Evolutionary conservation across 352 stramenopile genomes (phyloP).

Genomic region (Phytopythium cucurbitacearum): DNA sequence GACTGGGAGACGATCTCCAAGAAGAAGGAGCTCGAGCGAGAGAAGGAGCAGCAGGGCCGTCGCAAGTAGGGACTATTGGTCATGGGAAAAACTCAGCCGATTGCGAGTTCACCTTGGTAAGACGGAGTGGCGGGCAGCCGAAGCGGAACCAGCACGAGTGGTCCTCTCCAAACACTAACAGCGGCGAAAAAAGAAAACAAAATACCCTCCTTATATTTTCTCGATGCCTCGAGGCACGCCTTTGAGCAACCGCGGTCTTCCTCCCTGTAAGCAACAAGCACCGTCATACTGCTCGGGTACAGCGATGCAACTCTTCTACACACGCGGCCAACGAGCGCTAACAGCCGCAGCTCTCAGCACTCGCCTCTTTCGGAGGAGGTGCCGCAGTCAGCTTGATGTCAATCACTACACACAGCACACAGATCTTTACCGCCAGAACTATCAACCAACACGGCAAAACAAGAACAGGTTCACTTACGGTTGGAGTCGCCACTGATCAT

Average conservation of each 20-base stretch:
- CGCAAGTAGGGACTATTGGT: conserved; percentile 40
- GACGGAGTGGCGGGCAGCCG: background rate
- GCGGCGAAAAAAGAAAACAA: conserved; percentile 10
- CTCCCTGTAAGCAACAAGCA: no score
- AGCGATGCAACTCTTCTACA: conserved; percentile 3
- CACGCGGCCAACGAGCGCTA: conserved; percentile 12
- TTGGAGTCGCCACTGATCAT: conserved; percentile 86
- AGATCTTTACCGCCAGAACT: conserved; percentile 5
- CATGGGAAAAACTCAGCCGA: no score
- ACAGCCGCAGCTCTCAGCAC: conserved; percentile 67
- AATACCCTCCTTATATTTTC: no score
- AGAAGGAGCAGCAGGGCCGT: conserved; percentile 60
- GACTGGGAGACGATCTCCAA: conserved; percentile 88
- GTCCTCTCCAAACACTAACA: conserved; percentile 22
- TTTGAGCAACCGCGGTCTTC: no score
- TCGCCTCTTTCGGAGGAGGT: conserved; percentile 69
- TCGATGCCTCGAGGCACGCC: no score
- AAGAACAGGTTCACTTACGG: conserved; percentile 32
- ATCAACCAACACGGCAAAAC: background rate
- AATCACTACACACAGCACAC: conserved; percentile 48
- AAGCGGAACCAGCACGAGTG: conserved; percentile 12
- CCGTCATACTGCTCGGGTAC: no score
- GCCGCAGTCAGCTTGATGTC: conserved; percentile 87
- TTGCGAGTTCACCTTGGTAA: background rate
- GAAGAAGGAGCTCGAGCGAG: conserved; percentile 87